phyloP scores from a whole-genome alignment of 2,329 filamentous ascomycete species.

The Tolypocladium tropicale region DNA sequence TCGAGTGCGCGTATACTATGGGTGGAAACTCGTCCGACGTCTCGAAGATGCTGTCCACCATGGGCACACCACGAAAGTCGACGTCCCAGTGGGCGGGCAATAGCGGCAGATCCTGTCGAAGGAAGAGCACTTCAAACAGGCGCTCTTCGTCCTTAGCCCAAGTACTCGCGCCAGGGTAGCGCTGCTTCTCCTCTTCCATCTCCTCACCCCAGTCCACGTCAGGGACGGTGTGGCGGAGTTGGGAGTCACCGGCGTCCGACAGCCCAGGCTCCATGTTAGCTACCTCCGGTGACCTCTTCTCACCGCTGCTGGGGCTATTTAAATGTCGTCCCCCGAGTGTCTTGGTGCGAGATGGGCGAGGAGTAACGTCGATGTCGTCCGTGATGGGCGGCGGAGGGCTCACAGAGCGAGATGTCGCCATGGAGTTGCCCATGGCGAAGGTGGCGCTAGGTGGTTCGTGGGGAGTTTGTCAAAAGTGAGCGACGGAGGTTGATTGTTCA shows the following conservation, averaged over 20 bases:
- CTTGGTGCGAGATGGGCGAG: background rate
- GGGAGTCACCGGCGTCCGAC: background rate
- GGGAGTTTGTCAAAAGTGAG: background rate
- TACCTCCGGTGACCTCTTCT: background rate
- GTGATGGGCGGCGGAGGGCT: background rate
- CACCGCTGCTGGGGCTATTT: background rate
- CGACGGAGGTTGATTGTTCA: background rate
- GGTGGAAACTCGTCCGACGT: conserved; percentile 19
- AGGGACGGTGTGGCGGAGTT: background rate
- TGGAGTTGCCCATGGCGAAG: background rate
- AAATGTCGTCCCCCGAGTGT: background rate
- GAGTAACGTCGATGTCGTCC: background rate
- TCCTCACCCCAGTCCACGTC: conserved; percentile 14
- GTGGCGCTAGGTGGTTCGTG: background rate
- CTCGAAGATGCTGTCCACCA: conserved; percentile 25
- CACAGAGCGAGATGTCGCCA: background rate
- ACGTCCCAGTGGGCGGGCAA: conserved; percentile 29
- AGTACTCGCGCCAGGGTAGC: conserved; percentile 30
- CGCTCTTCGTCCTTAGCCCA: conserved; percentile 42
- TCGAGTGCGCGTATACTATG: conserved; percentile 25
- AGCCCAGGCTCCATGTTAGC: background rate
- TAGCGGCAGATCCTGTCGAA: conserved; percentile 29
- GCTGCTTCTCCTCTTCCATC: conserved; percentile 32
- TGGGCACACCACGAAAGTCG: conserved; percentile 29
- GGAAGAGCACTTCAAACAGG: conserved; percentile 30